These are phyloP conservation scores for Spergularia marina DNA, from an alignment of 148 eudicot genomes.

Conservation along the genomic window DNA sequence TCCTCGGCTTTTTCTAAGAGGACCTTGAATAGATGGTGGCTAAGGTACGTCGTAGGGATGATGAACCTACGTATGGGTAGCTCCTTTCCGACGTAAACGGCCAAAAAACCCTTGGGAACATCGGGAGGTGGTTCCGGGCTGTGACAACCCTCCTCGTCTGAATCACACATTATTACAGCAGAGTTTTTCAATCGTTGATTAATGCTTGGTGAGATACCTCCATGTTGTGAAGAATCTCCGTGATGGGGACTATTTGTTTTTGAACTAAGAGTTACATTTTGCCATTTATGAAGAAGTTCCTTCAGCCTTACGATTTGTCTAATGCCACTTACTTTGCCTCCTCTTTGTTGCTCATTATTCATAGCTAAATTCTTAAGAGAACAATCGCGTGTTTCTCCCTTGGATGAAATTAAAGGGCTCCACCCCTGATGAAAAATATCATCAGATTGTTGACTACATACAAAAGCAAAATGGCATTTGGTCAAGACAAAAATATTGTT, in stretches of 20 bases:
- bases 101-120: constrained; percentile 79
- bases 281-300: constrained; percentile 64
- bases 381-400: constrained; percentile 3
- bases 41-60: constrained; percentile 72
- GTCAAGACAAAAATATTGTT: background rate
- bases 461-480: background rate
- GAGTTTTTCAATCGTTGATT: constrained; percentile 34
- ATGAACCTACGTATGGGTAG: constrained; percentile 57
- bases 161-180: constrained; percentile 35
- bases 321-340: constrained; percentile 50
- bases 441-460: constrained; percentile 27
- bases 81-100: constrained; percentile 81
- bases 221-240: background rate
- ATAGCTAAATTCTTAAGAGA: constrained; percentile 25
- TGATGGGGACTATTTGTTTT: constrained; percentile 14
- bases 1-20: constrained; percentile 82
- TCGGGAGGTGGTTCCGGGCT: constrained; percentile 64
- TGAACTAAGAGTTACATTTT: constrained; percentile 40
- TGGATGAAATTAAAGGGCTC: constrained; percentile 17
- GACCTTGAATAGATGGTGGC: constrained; percentile 59
- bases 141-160: constrained; percentile 63
- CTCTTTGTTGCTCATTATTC: constrained; percentile 45
- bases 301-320: constrained; percentile 66
- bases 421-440: constrained; percentile 25
- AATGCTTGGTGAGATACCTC: constrained; percentile 49